Evolutionary conservation across 768 basidiomycete species (phyloP), one percentile per base, ranked within the genome.

Genomic region (Pleurotus giganteus): DNA sequence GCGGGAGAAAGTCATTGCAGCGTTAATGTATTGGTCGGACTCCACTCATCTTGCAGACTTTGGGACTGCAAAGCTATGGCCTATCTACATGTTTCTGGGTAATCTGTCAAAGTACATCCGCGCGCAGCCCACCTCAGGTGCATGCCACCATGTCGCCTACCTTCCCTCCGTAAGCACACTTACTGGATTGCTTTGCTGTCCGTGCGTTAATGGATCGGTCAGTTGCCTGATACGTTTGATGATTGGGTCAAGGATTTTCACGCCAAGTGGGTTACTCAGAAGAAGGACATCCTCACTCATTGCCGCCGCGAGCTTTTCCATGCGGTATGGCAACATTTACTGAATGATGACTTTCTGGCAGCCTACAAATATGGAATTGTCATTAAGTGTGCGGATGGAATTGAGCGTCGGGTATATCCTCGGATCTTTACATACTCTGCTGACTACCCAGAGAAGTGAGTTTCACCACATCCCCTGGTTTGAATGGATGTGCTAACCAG

Each of bases 41-140:
- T 51, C 62, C 4, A 67, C 66, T 6, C 60, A 54, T 26, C 53
- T 54, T 28, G 53, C 53, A 1, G 49, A 54, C 27, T 50, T 74
- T 62, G 74, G 74, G 0, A 68, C 58, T 19, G 71, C 71, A 4
- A 19, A 17, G 12, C 23, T 44, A 44, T 44, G 43, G 79, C 77
- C 77, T 1, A 28, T 74, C 0, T 80, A 79, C 46, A 34, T 74
- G 4, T 70, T 60, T 27, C 71, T 78, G 45, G 72, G 72, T 0
- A 72, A 71, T 53, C 63, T 67, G 11, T 77, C 77, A 0, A 80
- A 80, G 53, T 80, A 74, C 46, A 36, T 62, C 0, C 63, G 70
- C 0, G 58, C 57, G 0, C 65, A 66, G 5, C 76, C 73, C 0
- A 56, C 46, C 6, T 37, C 61, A 13, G 28, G 60, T 31, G 47